Base-by-base conservation (phyloP, 2,329 filamentous ascomycete species). In the Pyrenochaeta sp. region DNA sequence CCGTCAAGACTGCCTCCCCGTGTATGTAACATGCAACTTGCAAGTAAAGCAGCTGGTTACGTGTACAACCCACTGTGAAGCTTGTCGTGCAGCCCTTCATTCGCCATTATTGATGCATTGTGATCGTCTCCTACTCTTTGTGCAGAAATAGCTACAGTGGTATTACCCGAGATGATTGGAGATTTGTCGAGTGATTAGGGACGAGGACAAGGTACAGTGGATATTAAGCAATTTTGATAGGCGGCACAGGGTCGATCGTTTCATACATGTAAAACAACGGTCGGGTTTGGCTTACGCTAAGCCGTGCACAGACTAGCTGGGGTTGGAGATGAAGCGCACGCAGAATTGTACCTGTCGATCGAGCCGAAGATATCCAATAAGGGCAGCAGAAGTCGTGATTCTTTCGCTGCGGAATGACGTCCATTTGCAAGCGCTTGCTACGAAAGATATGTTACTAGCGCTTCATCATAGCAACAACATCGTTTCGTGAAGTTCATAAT, bases 281-380 rank as follows among this genome's bases (percentile, higher is more conserved):
- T 26, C 37, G 19, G 19, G 20, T n/a, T n/a, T n/a, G 23, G 37
- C 21, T 42, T 13, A 15, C 14, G 13, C 37, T 42, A 37, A 17
- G n/a, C 44, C 38, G 8, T 14, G 6, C 20, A 27, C 18, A 7
- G 32, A 4, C 27, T 45, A 43, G 38, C 9, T 21, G 23, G 26
- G 41, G 40, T 38, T 19, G 23, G 40, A 41, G 31, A 41, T 44
- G 40, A 48, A 23, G 35, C n/a, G 3, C 18, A 18, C 19, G 31
- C 30, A 38, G 41, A 43, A 41, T 18, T 36, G 27, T 21, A 19
- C 34, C 36, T 31, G 42, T 34, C 31, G 46, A 40, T 53, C 42
- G n/a, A 20, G n/a, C 22, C n/a, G 21, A 18, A 35, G 23, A 37
- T 9, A 28, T 28, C 28, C n/a, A n/a, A 43, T 23, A 22, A 20